Conservation (phyloP, 345 rosid species). For the Lagerstroemia speciosa region DNA sequence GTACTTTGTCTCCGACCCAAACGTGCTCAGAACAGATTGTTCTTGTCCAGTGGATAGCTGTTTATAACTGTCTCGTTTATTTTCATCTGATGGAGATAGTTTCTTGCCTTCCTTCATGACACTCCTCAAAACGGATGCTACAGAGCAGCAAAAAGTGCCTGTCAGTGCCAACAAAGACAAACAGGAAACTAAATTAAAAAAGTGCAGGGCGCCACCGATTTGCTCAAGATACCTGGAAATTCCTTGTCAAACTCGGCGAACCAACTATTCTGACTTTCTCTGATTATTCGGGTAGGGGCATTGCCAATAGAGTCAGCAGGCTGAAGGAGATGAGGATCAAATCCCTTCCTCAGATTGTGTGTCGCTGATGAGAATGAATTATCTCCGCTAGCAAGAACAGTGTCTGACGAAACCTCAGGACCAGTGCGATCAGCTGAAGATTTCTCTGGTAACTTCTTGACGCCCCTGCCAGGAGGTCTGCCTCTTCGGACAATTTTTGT, state of each 20-base stretch:
- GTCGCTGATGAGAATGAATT: slow-evolving; percentile 32
- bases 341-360: slow-evolving; percentile 59
- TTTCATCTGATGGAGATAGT: slow-evolving; percentile 61
- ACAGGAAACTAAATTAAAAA: background rate
- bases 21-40: slow-evolving; percentile 33
- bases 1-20: slow-evolving; percentile 65
- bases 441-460: slow-evolving; percentile 54
- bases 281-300: slow-evolving; percentile 31
- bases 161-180: background rate
- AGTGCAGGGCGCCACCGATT: background rate
- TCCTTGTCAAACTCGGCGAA: slow-evolving; percentile 79
- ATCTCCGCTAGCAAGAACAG: slow-evolving; percentile 56
- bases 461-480: slow-evolving; percentile 50
- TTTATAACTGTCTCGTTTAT: slow-evolving; percentile 66
- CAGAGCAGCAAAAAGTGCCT: slow-evolving; percentile 17
- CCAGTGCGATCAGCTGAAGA: slow-evolving; percentile 43
- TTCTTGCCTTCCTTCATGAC: slow-evolving; percentile 81
- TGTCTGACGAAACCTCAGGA: slow-evolving; percentile 57
- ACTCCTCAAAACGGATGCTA: slow-evolving; percentile 88
- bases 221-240: slow-evolving; percentile 63
- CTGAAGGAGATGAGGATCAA: slow-evolving; percentile 27
- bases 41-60: slow-evolving; percentile 31
- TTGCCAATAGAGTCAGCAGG: slow-evolving; percentile 49
- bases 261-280: slow-evolving; percentile 45
- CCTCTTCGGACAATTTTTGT: slow-evolving; percentile 57